phyloP scores from a whole-genome alignment of 768 basidiomycete genomes.

The Hygrocybe punicea region DNA sequence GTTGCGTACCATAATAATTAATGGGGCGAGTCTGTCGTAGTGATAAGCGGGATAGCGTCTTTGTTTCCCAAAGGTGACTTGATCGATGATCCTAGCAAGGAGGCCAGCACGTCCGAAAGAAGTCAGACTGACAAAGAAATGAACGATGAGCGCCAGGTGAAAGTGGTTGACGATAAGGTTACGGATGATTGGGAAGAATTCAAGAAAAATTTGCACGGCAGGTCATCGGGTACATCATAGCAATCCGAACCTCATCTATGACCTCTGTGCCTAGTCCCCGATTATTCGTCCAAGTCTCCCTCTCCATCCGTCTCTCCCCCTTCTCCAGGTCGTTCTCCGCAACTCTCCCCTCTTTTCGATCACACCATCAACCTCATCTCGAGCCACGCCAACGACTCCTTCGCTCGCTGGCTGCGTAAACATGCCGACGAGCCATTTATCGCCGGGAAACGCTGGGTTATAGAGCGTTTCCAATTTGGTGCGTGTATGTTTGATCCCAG shows the following conservation, averaged over 20 bases:
- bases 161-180: constrained; percentile 43
- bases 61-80: constrained; percentile 45
- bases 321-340: constrained; percentile 12
- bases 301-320: constrained; percentile 15
- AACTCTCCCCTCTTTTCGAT: constrained; percentile 31
- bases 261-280: not conserved
- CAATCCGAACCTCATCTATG: not conserved
- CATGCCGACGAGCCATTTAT: constrained; percentile 51
- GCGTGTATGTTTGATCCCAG: constrained; percentile 55
- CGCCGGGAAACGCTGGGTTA: constrained; percentile 49
- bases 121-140: constrained; percentile 37
- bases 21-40: constrained; percentile 9
- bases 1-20: not conserved
- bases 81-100: constrained; percentile 20
- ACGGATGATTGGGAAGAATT: constrained; percentile 51
- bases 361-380: constrained; percentile 40
- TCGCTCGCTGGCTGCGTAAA: constrained; percentile 50
- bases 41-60: constrained; percentile 53
- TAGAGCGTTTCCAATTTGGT: constrained; percentile 58
- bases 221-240: constrained; percentile 9
- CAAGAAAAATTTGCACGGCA: constrained; percentile 35
- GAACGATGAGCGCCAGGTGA: constrained; percentile 43
- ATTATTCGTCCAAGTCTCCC: not conserved
- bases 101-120: constrained; percentile 21
- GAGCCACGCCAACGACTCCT: constrained; percentile 40